Conservation (phyloP, 1,284 basidiomycete species). For the Heterobasidion occidentale region DNA sequence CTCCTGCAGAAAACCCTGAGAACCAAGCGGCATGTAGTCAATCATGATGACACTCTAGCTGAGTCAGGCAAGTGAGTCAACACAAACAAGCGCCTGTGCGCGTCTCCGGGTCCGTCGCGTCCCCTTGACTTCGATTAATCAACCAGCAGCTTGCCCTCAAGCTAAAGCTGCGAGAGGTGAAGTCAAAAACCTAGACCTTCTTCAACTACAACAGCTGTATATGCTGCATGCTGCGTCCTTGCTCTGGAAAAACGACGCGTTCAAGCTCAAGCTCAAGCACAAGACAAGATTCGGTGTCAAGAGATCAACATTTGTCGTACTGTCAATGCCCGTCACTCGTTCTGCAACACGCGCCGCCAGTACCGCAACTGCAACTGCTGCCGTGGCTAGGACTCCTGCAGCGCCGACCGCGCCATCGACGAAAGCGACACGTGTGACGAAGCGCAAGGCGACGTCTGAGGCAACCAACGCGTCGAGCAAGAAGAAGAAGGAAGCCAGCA, state of each 20-base stretch:
- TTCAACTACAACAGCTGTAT: background rate
- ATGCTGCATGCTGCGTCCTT: background rate
- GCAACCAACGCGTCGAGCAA: conserved; percentile 1
- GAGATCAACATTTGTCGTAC: background rate
- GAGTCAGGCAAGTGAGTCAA: too few relatives aligned
- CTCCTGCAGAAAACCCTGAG: too few relatives aligned
- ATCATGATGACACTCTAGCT: too few relatives aligned
- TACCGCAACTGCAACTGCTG: background rate
- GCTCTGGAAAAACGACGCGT: background rate
- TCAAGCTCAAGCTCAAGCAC: background rate
- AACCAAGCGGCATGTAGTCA: too few relatives aligned
- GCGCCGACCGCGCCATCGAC: background rate
- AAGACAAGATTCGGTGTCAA: background rate
- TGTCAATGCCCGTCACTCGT: conserved; percentile 31
- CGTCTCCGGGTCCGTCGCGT: too few relatives aligned
- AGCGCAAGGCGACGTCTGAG: conserved; percentile 14
- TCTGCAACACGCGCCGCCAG: conserved; percentile 23
- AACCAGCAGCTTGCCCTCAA: background rate
- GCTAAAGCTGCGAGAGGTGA: background rate
- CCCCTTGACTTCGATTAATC: background rate
- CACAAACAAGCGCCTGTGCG: too few relatives aligned
- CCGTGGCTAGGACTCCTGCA: background rate
- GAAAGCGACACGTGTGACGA: conserved; percentile 8
- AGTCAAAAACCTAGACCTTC: background rate
- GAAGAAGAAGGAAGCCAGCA: background rate